Conservation (phyloP, 202 grass and related monocot genomes). For the Miscanthus sacchariflorus region DNA sequence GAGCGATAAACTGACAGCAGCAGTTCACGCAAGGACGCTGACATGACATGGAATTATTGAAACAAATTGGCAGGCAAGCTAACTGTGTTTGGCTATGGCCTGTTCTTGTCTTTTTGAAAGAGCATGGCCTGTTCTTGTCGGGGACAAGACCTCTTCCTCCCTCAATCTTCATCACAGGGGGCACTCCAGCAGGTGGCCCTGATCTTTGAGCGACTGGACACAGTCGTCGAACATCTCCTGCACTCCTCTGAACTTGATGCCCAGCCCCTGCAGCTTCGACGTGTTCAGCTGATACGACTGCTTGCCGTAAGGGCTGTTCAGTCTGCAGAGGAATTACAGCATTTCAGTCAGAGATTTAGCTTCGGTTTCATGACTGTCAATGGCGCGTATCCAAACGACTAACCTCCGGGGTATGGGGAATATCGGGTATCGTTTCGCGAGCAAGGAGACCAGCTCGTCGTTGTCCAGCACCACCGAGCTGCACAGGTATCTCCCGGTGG, state of each 20-base stretch:
- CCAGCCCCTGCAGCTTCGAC: constrained; percentile 76
- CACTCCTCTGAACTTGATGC: constrained; percentile 78
- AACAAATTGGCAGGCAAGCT: neutral
- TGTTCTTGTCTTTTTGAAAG: neutral
- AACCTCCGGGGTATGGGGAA: constrained; percentile 78
- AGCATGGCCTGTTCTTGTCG: neutral
- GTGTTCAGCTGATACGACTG: constrained; percentile 78
- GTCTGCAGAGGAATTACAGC: constrained; percentile 43
- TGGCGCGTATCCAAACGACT: constrained; percentile 9
- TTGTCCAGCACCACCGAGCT: constrained; percentile 78
- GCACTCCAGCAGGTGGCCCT: constrained; percentile 73
- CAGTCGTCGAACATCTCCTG: constrained; percentile 90
- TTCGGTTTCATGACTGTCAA: neutral
- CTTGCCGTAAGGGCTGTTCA: constrained; percentile 62
- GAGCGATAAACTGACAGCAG: neutral
- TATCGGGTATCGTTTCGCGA: constrained; percentile 73
- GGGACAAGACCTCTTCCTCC: neutral
- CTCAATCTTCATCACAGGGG: constrained; percentile 32
- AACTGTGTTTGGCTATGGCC: neutral
- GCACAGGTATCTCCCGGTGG: constrained; percentile 80
- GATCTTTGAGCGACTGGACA: constrained; percentile 70
- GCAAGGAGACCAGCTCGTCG: constrained; percentile 58
- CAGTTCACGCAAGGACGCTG: neutral
- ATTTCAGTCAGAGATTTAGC: neutral
- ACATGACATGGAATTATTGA: constrained; percentile 41